Evolutionary conservation across 768 basidiomycete genomes (phyloP).

Genomic region (Pulveroboletus sp.): DNA sequence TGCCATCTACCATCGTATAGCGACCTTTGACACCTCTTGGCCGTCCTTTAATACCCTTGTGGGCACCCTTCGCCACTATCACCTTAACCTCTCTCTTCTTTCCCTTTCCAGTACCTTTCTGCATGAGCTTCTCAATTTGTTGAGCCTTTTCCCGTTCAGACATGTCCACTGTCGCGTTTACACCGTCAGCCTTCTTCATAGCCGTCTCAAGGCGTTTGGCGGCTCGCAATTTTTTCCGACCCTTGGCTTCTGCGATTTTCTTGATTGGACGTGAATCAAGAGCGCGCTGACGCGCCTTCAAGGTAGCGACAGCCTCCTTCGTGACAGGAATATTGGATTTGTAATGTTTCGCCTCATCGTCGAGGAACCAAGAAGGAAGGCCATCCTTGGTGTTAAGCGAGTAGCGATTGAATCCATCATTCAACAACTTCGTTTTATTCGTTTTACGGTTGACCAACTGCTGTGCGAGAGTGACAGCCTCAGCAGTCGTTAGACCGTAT

Average conservation of each 20-base stretch:
- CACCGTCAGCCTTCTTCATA: conserved; percentile 93
- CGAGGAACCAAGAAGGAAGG: conserved; percentile 94
- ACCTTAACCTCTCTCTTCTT: conserved; percentile 78
- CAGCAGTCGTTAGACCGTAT: conserved; percentile 77
- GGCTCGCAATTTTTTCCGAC: conserved; percentile 91
- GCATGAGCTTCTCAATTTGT: conserved; percentile 90
- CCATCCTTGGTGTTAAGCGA: conserved; percentile 89
- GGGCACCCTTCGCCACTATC: conserved; percentile 87
- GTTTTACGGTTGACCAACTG: conserved; percentile 85
- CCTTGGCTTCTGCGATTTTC: conserved; percentile 98
- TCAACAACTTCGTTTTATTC: conserved; percentile 83
- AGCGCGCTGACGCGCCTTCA: conserved; percentile 87
- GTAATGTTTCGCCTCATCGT: conserved; percentile 91
- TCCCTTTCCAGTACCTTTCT: conserved; percentile 65
- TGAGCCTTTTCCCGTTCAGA: conserved; percentile 94
- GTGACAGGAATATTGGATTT: conserved; percentile 95
- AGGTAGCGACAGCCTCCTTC: conserved; percentile 83
- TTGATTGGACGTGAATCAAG: conserved; percentile 97
- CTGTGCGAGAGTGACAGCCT: conserved; percentile 89
- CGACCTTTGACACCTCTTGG: conserved; percentile 96
- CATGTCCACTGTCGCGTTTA: conserved; percentile 82
- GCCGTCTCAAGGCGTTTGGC: conserved; percentile 83
- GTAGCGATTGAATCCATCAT: conserved; percentile 94
- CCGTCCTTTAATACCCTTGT: conserved; percentile 86
- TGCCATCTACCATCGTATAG: conserved; percentile 89